Evolutionary conservation across 306 rosid genomes (phyloP), one percentile per base, ranked within the genome.

Genomic region (Benincasa hispida): DNA sequence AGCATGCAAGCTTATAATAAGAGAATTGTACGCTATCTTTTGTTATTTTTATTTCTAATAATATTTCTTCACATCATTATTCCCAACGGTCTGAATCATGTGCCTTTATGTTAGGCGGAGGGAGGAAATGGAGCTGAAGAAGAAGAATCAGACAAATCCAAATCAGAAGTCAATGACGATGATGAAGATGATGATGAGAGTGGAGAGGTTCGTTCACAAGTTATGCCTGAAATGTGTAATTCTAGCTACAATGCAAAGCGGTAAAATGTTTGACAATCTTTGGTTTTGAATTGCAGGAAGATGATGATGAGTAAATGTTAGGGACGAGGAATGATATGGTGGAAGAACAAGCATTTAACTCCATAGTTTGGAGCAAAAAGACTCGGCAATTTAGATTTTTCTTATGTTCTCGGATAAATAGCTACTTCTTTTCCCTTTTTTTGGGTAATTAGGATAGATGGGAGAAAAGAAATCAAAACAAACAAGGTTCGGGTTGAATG

Each of bases 61-160:
- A 7, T 0, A 6, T 21, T 55, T 21, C 2, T 35, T 17, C 8
- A 14, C 21, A 12, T 3, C 3, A 28, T 45, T 47, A 4, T 24
- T 47, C 57, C 13, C 19, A 47, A 24, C 22, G 15, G 21, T 51
- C 0, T 13, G 15, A 47, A 24, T 47, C 10, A 24, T 42, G 56
- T 14, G 0, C 4, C 30, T 0, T 25, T 47, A 58, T 18, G 45
- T 51, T 34, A 93, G 98, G 98, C 86, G 45, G 93, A 82, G 54
- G 96, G 91, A 0, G 87, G 79, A 3, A 77, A 81, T 37, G 86
- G 85, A n/a, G 89, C 77, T 0, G 96, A 89, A 51, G 98, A 89
- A 53, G 91, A 93, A 2, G 98, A 88, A 41, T 93, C 98, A 0
- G 98, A 93, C 76, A 93, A 89, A 81, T 93, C 98, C 10, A 91